Evolutionary conservation across 805 yeast species (phyloP).

Genomic region (Candida awuae): DNA sequence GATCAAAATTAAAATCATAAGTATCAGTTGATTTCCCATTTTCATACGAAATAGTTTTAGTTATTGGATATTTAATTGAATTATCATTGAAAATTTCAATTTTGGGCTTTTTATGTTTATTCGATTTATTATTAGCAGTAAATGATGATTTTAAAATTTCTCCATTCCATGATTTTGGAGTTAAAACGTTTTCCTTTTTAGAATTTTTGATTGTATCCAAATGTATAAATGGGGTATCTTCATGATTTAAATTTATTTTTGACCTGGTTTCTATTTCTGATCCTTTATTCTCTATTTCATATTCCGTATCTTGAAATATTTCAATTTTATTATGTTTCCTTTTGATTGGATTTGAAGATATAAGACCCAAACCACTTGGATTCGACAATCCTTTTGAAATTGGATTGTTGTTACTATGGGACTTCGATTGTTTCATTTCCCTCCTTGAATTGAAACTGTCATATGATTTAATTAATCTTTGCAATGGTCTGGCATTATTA

Average conservation of each 20-base stretch:
- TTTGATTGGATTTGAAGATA: slow-evolving; percentile 8
- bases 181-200: slow-evolving; percentile 55
- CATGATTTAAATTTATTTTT: neutral
- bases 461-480: slow-evolving; percentile 36
- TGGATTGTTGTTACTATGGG: neutral
- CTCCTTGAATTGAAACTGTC: slow-evolving; percentile 37
- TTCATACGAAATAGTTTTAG: slow-evolving; percentile 42
- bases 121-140: neutral
- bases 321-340: slow-evolving; percentile 12
- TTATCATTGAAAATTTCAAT: slow-evolving; percentile 35
- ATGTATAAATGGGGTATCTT: slow-evolving; percentile 11
- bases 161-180: slow-evolving; percentile 56
- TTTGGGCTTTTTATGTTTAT: slow-evolving; percentile 6
- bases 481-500: slow-evolving; percentile 56
- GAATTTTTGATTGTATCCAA: slow-evolving; percentile 43
- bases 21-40: slow-evolving; percentile 53
- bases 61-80: slow-evolving; percentile 32
- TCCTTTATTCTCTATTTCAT: neutral
- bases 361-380: slow-evolving; percentile 21
- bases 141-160: slow-evolving; percentile 43
- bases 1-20: slow-evolving; percentile 50
- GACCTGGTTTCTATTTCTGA: neutral
- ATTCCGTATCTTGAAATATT: slow-evolving; percentile 12
- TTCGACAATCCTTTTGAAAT: slow-evolving; percentile 11
- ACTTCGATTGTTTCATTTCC: slow-evolving; percentile 14